Base-by-base conservation (phyloP, 345 rosid species). In the Arabidopsis suecica region DNA sequence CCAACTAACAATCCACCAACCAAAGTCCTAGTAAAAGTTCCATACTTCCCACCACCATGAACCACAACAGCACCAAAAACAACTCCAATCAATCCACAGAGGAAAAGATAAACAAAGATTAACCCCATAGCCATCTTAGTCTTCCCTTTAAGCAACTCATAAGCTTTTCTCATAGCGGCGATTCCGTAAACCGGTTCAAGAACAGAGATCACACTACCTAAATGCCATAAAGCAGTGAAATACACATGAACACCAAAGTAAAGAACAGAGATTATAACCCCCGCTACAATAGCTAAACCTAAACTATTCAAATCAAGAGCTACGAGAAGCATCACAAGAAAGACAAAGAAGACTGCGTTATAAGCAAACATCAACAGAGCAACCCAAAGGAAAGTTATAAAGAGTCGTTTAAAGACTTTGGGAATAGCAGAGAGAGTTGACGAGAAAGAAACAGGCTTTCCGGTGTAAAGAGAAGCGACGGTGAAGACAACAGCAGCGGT, bases 401-500 rank as follows among this genome's bases (percentile, higher is more conserved):
- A 84, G 72, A 95, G 82, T 2, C 99, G 85, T 83, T 87, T 90
- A 20, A 92, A 89, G 58, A 90, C 97, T 79, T 65, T 84, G 69
- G 99, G 99, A 11, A 92, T 92, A 1, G 97, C 97, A 22, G 90
- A 75, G 72, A 90, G 73, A 44, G 99, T 90, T 32, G 82, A 74
- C 16, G 98, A 84, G 82, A 95, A 95, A 9, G 97, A 86, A 34
- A 95, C 97, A 0, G 93, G 86, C 79, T 95, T 95, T 38, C 85
- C 84, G 5, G 98, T 84, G 86, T 90, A 94, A 40, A 94, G 90
- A 40, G 99, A 94, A 40, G 99, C 99, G 11, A 90, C 97, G 9
- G 98, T 89, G 87, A 95, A 92, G 73, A 95, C 99, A 0, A 92
- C 93, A 4, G 99, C 97, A 49, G 99, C 99, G 0, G 99, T 95